Percentiles rank a stretch among this genome's conserved stretches.
These are phyloP conservation scores for Musa troglodytarum DNA, from an alignment of 176 grass and related monocot species.

Conservation along the genomic window DNA sequence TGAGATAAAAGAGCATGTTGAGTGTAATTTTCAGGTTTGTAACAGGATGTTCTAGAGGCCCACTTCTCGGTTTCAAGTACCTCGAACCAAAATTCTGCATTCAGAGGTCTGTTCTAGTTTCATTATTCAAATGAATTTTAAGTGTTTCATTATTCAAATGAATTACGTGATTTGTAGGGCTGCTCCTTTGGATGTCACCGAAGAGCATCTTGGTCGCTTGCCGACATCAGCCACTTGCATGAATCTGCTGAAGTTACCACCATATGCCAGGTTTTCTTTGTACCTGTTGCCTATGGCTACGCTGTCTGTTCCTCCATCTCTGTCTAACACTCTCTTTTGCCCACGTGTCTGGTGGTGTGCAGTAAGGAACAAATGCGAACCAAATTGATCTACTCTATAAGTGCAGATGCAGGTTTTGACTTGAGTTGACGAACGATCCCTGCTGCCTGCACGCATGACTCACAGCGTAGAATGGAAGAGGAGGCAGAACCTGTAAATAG, in stretches of 20 bases:
- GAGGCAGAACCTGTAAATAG: too few species aligned
- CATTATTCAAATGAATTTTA: too few species aligned
- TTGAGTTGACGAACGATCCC: slow-evolving; percentile 41
- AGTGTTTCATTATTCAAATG: too few species aligned
- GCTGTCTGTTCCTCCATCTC: too few species aligned
- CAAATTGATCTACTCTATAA: slow-evolving; percentile 91
- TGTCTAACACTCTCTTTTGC: not conserved
- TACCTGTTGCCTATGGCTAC: too few species aligned
- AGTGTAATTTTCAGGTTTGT: slow-evolving; percentile 62
- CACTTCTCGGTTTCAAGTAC: slow-evolving; percentile 94
- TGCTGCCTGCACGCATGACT: too few species aligned
- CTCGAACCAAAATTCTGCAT: slow-evolving; percentile 99
- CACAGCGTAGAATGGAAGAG: not conserved
- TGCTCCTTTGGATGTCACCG: slow-evolving; percentile 19
- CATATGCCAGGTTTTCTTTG: slow-evolving; percentile 41
- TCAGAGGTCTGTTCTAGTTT: slow-evolving; percentile 48
- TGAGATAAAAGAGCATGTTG: too few species aligned
- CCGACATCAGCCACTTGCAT: slow-evolving; percentile 96
- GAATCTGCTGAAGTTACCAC: slow-evolving; percentile 96
- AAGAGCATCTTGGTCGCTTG: slow-evolving; percentile 67
- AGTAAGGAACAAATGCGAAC: slow-evolving; percentile 80
- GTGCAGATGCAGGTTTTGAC: slow-evolving; percentile 92
- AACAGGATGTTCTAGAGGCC: slow-evolving; percentile 94
- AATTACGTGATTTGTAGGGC: slow-evolving; percentile 32
- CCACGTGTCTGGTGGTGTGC: slow-evolving; percentile 17